Conservation (phyloP, 139 green algal species). For the Chlorella sp. region DNA sequence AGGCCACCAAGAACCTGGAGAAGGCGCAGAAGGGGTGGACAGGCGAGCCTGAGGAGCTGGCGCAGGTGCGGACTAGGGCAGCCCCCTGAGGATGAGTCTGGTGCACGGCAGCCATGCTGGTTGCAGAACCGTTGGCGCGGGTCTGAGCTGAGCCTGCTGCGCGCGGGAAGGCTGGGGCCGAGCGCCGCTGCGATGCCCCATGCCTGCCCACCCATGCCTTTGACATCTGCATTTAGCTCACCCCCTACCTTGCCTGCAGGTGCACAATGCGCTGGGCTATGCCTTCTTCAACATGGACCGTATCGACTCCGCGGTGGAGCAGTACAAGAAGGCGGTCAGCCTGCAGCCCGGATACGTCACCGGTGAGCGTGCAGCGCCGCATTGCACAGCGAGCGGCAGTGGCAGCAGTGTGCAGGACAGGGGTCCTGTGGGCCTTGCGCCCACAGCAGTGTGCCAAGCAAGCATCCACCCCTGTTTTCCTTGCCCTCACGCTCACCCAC, state of each 20-base stretch:
- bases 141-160: not conserved
- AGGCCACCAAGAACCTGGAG: constrained; percentile 94
- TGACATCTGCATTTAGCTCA: not conserved
- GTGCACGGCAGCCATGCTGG: no score
- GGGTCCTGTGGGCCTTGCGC: no score
- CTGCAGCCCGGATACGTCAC: constrained; percentile 77
- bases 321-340: constrained; percentile 90
- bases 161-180: no score
- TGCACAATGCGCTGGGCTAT: constrained; percentile 98
- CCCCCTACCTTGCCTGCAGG: constrained; percentile 54
- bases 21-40: constrained; percentile 94
- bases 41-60: constrained; percentile 91
- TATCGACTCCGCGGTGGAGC: constrained; percentile 65
- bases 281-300: constrained; percentile 93
- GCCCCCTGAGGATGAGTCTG: no score
- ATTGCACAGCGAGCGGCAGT: no score
- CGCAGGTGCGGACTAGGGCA: constrained; percentile 71
- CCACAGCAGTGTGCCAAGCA: no score
- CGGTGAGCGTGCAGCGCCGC: not conserved
- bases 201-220: no score
- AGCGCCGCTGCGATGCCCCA: no score
- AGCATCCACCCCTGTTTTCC: no score
- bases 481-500: no score
- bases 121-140: no score
- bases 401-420: no score